phyloP scores from a whole-genome alignment of 441 rosid genomes.

The Pelargonium cotyledonis region DNA sequence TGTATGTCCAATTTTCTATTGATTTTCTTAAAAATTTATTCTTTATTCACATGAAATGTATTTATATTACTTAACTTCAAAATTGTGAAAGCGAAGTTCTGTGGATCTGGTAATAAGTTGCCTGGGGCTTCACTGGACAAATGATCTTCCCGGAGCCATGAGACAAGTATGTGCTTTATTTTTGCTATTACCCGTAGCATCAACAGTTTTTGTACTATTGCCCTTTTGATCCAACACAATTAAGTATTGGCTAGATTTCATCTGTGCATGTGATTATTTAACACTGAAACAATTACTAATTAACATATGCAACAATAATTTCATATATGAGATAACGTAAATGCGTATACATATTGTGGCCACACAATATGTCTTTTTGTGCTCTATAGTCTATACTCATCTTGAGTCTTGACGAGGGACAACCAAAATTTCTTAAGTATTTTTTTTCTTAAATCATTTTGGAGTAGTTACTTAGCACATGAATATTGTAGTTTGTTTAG shows the following conservation, averaged over 20 bases:
- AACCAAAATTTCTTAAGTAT: no score
- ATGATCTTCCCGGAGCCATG: slow-evolving; percentile 99
- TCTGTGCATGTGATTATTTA: not conserved
- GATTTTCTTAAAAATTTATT: not conserved
- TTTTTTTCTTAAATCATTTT: no score
- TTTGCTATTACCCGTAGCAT: not conserved
- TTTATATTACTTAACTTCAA: slow-evolving; percentile 20
- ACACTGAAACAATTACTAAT: not conserved
- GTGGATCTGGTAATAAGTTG: slow-evolving; percentile 85
- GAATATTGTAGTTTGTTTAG: no score
- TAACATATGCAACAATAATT: not conserved
- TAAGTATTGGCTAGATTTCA: slow-evolving; percentile 8
- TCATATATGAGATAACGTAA: not conserved
- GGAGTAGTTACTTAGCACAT: no score
- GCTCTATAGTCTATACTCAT: not conserved
- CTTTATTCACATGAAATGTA: not conserved
- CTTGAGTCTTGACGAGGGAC: no score
- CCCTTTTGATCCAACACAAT: not conserved
- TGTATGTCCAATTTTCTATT: slow-evolving; percentile 5
- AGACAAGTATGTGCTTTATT: slow-evolving; percentile 52
- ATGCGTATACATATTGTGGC: not conserved
- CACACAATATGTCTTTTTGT: not conserved
- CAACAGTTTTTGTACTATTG: slow-evolving; percentile 1
- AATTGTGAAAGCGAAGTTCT: slow-evolving; percentile 52
- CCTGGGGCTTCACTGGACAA: slow-evolving; percentile 97